Evolutionary conservation across 2,329 filamentous ascomycete genomes (phyloP), one percentile per base, ranked within the genome.

Genomic region (Lecanicillium sp.): DNA sequence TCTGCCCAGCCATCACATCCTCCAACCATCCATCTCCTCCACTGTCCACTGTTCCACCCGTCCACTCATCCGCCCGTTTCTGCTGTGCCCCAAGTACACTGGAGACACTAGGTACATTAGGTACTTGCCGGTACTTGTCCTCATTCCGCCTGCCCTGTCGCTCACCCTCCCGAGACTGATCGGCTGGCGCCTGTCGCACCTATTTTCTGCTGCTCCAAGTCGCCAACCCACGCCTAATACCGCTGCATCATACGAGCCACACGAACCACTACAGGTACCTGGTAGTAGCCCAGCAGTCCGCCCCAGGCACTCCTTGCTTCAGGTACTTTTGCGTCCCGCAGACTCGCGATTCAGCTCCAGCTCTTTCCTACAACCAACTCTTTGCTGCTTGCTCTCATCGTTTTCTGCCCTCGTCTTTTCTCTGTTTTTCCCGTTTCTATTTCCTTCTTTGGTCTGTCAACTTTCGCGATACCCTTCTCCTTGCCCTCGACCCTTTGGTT

Each of bases 341-440:
- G 44, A 35, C 44, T 47, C 44, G 30, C 44, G 44, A 47, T 36
- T 41, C 44, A 41, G 44, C 37, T 41, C n/a, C 44, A 40, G 26
- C 20, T 41, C 27, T 20, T 21, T 47, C 37, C 37, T 47, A 21
- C 44, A 40, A 47, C 44, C 32, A 44, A 44, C 42, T 35, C 15
- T 32, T 24, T n/a, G n/a, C n/a, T n/a, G n/a, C n/a, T n/a, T n/a
- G n/a, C n/a, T n/a, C n/a, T n/a, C n/a, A n/a, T n/a, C n/a, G n/a
- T n/a, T n/a, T n/a, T n/a, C n/a, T n/a, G n/a, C n/a, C n/a, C n/a
- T n/a, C n/a, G 15, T 24, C 37, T 35, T n/a, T 40, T 35, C 21
- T 40, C 37, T 14, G 20, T 26, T 23, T 35, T 35, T 21, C 32
- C 24, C 19, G 17, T 43, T 23, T 5, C 26, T 17, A 30, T 37